phyloP scores from a whole-genome alignment of 108 stramenopile genomes.

The Nitzschia sp. region DNA sequence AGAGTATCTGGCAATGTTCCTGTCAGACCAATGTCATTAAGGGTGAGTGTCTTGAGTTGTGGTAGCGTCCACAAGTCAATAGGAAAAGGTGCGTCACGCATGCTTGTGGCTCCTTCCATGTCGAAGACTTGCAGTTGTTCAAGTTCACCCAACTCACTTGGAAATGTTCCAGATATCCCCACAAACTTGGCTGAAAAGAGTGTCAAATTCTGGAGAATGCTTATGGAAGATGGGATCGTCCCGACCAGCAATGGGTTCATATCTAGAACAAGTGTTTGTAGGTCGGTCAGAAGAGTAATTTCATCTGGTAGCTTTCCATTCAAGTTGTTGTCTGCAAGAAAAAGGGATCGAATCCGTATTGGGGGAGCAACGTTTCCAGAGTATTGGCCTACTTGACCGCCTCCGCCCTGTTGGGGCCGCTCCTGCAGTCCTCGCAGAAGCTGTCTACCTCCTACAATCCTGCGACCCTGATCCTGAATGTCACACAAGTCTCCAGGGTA shows the following conservation, averaged over 20 bases:
- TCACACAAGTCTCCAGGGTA: constrained; percentile 2
- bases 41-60: background rate
- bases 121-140: background rate
- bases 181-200: background rate
- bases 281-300: background rate
- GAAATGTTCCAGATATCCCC: no score
- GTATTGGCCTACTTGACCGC: background rate
- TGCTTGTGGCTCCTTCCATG: background rate
- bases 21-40: background rate
- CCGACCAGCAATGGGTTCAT: background rate
- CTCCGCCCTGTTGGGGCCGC: background rate
- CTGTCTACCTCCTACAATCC: no score
- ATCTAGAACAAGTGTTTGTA: background rate
- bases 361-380: background rate
- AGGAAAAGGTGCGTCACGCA: background rate
- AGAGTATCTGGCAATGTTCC: background rate
- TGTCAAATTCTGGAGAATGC: background rate
- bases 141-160: background rate
- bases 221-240: background rate
- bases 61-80: background rate
- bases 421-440: no score
- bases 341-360: background rate
- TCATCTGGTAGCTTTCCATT: background rate
- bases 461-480: background rate
- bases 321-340: background rate